Evolutionary conservation across 2,329 filamentous ascomycete genomes (phyloP), one percentile per base, ranked within the genome.

Genomic region (Cladosporium sp.): DNA sequence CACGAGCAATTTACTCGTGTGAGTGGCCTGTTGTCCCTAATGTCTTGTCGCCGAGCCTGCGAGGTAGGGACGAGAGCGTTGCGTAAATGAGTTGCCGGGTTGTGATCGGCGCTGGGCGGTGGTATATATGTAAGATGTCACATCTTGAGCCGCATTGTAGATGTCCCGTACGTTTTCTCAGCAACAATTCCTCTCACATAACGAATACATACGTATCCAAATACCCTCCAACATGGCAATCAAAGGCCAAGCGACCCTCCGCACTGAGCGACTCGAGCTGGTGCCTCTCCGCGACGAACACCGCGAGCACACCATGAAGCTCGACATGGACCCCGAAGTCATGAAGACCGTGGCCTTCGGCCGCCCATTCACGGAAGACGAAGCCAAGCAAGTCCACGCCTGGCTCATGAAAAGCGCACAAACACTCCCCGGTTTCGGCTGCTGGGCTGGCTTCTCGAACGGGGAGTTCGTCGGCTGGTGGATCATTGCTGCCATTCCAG

Each of bases 381-480:
- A 65, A 53, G 57, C 64, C 3, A 55, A 28, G 23, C 64, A 65
- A 37, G 59, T 65, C 23, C 64, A 65, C 57, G 33, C 57, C n/a
- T 65, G 64, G 64, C 57, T 65, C 6, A 60, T 61, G 49, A 29
- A 61, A 33, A 44, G 37, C 37, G 49, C 64, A 40, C 50, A 60
- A 35, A 49, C 46, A 14, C 23, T 61, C 28, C 64, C 64, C 21
- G 64, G 64, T 26, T 55, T 56, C 40, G 64, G 64, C n/a, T 61
- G 57, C 26, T 65, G 64, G 64, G 64, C 64, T 1, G 64, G 64
- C 7, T 56, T 65, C 57, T 26, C 50, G 26, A 28, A 37, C 16
- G 73, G 69, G n/a, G 67, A 74, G 14, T 75, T 75, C 62, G 70
- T 75, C 52, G 74, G 74, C 21, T 75, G 73, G 73, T 76, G 73